These are phyloP conservation scores for Hortiboletus rubellus DNA, from an alignment of 1,284 basidiomycete species.

Conservation along the genomic window DNA sequence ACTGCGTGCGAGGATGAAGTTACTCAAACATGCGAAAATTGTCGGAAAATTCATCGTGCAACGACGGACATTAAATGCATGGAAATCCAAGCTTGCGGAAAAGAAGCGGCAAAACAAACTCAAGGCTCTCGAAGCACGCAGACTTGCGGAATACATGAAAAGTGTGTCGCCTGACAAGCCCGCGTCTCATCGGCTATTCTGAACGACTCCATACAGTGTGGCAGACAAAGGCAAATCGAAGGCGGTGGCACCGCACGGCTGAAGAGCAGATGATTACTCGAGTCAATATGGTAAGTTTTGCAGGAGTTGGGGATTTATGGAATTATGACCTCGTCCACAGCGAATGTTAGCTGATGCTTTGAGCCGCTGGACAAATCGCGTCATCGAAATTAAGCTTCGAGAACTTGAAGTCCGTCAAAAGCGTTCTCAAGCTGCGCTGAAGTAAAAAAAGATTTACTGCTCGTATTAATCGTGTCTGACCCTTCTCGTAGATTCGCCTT, in stretches of 20 bases:
- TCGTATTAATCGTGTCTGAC: slow-evolving; percentile 1
- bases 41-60: slow-evolving; percentile 55
- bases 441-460: slow-evolving; percentile 39
- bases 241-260: slow-evolving; percentile 26
- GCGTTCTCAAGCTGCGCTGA: slow-evolving; percentile 45
- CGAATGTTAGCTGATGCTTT: slow-evolving; percentile 51
- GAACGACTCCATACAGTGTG: slow-evolving; percentile 44
- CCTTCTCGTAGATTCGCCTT: slow-evolving; percentile 49
- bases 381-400: slow-evolving; percentile 69
- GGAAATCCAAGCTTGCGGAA: slow-evolving; percentile 53
- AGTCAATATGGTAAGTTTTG: slow-evolving; percentile 19
- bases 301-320: not conserved
- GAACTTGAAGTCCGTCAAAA: slow-evolving; percentile 63
- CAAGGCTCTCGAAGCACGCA: slow-evolving; percentile 43
- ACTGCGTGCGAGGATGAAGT: slow-evolving; percentile 51
- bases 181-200: slow-evolving; percentile 11
- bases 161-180: slow-evolving; percentile 39
- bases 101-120: slow-evolving; percentile 50
- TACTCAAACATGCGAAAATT: slow-evolving; percentile 58
- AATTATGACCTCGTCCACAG: slow-evolving; percentile 38
- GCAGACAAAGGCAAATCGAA: slow-evolving; percentile 38
- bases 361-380: slow-evolving; percentile 64
- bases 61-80: slow-evolving; percentile 51
- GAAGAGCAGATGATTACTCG: slow-evolving; percentile 28
- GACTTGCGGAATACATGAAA: slow-evolving; percentile 43